Percentiles rank a stretch among this genome's conserved stretches.
Evolutionary conservation across 2,329 filamentous ascomycete species (phyloP).

Genomic region (Dactylellina haptotyla): DNA sequence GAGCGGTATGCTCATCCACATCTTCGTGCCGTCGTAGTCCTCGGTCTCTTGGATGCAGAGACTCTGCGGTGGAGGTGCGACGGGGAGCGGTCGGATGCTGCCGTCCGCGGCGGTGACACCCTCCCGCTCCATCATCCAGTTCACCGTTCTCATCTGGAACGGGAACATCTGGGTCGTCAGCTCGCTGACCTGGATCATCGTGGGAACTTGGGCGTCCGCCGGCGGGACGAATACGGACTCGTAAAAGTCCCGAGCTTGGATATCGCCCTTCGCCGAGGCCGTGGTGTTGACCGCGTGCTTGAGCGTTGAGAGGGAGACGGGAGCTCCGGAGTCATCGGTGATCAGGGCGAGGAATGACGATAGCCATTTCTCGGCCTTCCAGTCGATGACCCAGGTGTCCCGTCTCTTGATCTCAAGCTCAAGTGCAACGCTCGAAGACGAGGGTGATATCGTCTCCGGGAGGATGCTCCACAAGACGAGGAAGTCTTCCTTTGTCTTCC

Average conservation of each 20-base stretch:
- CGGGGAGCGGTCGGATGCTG: conserved; percentile 6
- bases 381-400: conserved; percentile 45
- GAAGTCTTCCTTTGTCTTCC: conserved; percentile 10
- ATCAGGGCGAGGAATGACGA: conserved; percentile 43
- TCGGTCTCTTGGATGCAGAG: conserved; percentile 56
- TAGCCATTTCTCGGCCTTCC: conserved; percentile 47
- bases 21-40: conserved; percentile 61
- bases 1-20: conserved; percentile 72
- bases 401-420: conserved; percentile 12
- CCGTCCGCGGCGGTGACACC: conserved; percentile 42
- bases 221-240: conserved; percentile 52
- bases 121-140: conserved; percentile 58
- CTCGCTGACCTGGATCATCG: conserved; percentile 54
- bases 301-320: conserved; percentile 23
- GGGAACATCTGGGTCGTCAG: conserved; percentile 55
- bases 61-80: conserved; percentile 65
- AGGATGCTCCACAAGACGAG: conserved; percentile 21
- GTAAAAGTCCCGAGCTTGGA: conserved; percentile 56
- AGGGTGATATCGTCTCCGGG: not conserved
- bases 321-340: not conserved
- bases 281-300: conserved; percentile 23
- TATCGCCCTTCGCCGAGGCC: conserved; percentile 23
- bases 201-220: conserved; percentile 33
- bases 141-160: conserved; percentile 57
- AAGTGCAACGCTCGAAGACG: not conserved